Conservation (phyloP, 768 basidiomycete species). For the Sutorius australiensis region DNA sequence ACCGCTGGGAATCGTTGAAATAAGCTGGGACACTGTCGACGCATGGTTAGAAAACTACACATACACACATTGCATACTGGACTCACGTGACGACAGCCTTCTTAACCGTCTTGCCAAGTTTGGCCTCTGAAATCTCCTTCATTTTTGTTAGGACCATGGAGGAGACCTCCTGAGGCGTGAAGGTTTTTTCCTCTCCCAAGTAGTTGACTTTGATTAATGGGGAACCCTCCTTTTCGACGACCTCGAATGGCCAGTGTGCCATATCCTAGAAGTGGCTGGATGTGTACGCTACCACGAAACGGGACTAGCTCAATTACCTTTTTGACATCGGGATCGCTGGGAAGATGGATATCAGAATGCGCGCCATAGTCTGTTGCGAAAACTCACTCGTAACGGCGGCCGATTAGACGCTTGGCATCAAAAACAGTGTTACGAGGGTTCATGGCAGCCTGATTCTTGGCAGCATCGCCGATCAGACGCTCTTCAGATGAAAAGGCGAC, state of each 20-base stretch:
- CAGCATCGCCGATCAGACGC: slow-evolving; percentile 97
- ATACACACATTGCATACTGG: slow-evolving; percentile 1
- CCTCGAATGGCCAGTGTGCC: slow-evolving; percentile 96
- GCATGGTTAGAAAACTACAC: slow-evolving; percentile 1
- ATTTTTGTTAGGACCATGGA: slow-evolving; percentile 99
- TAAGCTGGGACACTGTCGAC: slow-evolving; percentile 84
- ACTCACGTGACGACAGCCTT: slow-evolving; percentile 98
- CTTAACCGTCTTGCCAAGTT: slow-evolving; percentile 96
- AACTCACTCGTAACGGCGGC: slow-evolving; percentile 89
- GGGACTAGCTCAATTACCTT: slow-evolving; percentile 43
- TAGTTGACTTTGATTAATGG: slow-evolving; percentile 96
- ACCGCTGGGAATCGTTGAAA: slow-evolving; percentile 99
- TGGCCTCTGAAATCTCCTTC: slow-evolving; percentile 99
- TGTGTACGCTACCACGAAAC: background rate
- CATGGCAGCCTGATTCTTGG: slow-evolving; percentile 99
- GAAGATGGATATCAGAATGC: slow-evolving; percentile 3
- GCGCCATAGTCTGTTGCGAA: background rate
- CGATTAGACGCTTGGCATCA: slow-evolving; percentile 98
- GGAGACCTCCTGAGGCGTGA: slow-evolving; percentile 99
- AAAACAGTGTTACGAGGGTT: slow-evolving; percentile 99
- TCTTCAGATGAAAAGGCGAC: slow-evolving; percentile 97
- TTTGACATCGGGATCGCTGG: slow-evolving; percentile 90
- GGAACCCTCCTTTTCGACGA: slow-evolving; percentile 94
- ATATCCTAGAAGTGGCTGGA: slow-evolving; percentile 61
- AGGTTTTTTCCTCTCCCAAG: slow-evolving; percentile 90